Base-by-base conservation (phyloP, 345 rosid species). In the Ceriops tagal region DNA sequence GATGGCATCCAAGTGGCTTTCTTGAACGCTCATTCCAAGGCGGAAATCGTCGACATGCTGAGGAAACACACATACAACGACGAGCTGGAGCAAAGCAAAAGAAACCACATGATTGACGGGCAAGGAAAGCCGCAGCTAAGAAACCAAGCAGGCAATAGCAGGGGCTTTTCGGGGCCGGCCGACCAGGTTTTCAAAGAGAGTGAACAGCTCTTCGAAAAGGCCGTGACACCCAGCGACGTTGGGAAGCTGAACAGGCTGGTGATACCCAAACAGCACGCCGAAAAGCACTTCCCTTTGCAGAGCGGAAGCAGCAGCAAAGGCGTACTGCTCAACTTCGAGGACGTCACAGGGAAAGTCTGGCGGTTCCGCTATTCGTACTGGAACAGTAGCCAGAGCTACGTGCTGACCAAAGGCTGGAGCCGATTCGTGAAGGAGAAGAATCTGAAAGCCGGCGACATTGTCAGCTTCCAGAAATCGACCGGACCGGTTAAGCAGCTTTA, bases 331-430 rank as follows among this genome's bases (percentile, higher is more conserved):
- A 89, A 80, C 74, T 87, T 93, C 27, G 92, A 88, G 70, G 98
- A 93, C 31, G 73, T 68, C 4, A 76, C 81, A 1, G 92, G 98
- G 0, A 91, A 86, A 73, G 88, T 89, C 28, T 93, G 98, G 97
- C 75, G 98, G 73, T 93, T 93, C 61, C 80, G 97, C 71, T 93
- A 93, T 73, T 93, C 98, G 4, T 93, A 93, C 70, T 93, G 98
- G 98, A 93, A 88, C 58, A 93, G 96, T 60, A 91, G 97, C 80
- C 98, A 88, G 49, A 93, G 97, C 71, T 93, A 91, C 51, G 98
- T 91, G 60, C 80, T 93, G 69, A 93, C 98, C 2, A 89, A 89
- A 77, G 98, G 98, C 7, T 93, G 97, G 98, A 91, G 91, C 86
- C 81, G 92, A 8, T 93, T 88, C 51, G 98, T 93, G 3, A 89